These are phyloP conservation scores for Juncus effusus DNA, from an alignment of 176 grass and related monocot species.

Conservation along the genomic window DNA sequence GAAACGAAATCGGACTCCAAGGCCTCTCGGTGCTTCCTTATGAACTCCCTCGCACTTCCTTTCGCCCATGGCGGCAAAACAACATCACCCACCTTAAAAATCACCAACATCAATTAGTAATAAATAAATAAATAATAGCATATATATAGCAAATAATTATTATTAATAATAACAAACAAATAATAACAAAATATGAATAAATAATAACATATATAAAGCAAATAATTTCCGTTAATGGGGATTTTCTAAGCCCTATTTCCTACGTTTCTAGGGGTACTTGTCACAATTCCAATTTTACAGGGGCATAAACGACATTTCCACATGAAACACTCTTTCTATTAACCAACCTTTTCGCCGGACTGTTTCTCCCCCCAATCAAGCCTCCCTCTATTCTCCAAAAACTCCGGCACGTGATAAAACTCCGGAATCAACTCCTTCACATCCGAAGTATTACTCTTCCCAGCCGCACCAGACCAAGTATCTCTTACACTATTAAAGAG, in stretches of 20 bases:
- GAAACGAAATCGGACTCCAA: conserved; percentile 96
- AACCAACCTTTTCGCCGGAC: conserved; percentile 91
- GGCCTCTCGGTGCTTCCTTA: conserved; percentile 92
- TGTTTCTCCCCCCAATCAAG: conserved; percentile 95
- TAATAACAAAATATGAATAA: too few relatives aligned
- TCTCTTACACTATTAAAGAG: conserved; percentile 89
- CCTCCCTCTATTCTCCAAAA: conserved; percentile 87
- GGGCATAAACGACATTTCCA: too few relatives aligned
- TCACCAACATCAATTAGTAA: conserved; percentile 11
- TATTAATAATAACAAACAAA: conserved; percentile 3
- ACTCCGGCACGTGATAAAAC: conserved; percentile 98
- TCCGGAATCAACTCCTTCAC: conserved; percentile 99
- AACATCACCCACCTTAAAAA: conserved; percentile 82
- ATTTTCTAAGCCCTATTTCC: too few relatives aligned
- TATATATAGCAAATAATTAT: conserved; percentile 19
- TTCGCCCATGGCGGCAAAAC: conserved; percentile 93
- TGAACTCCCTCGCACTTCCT: conserved; percentile 87
- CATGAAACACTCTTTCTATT: not conserved
- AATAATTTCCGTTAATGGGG: not conserved
- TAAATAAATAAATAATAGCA: conserved; percentile 9
- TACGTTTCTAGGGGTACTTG: too few relatives aligned
- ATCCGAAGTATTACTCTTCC: conserved; percentile 99
- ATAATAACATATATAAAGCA: conserved; percentile 16
- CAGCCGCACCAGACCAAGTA: conserved; percentile 89
- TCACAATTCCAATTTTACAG: too few relatives aligned